Percentiles rank a stretch among this genome's conserved stretches.
Conservation (phyloP, 2,329 filamentous ascomycete genomes). For the Dothiorella sarmentorum region DNA sequence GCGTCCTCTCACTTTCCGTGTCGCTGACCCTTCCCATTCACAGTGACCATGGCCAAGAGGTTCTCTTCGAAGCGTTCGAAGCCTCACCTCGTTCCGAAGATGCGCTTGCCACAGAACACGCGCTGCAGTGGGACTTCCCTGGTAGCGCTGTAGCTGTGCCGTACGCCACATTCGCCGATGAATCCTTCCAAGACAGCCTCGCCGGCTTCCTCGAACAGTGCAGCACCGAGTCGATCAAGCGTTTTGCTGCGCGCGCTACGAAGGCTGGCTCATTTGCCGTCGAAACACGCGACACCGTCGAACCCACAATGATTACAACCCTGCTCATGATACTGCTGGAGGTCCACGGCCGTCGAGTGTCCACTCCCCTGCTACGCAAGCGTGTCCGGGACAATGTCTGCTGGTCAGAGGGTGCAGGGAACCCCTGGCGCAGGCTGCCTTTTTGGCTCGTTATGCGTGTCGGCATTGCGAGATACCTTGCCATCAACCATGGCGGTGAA, state of each 20-base stretch:
- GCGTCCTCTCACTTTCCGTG: slow-evolving; percentile 20
- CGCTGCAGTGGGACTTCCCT: slow-evolving; percentile 60
- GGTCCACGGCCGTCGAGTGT: slow-evolving; percentile 45
- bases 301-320: slow-evolving; percentile 57
- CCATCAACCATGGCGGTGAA: slow-evolving; percentile 37
- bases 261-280: slow-evolving; percentile 51
- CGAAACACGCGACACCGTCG: slow-evolving; percentile 57
- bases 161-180: slow-evolving; percentile 34
- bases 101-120: slow-evolving; percentile 50
- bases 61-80: slow-evolving; percentile 61
- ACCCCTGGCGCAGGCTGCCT: slow-evolving; percentile 61
- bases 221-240: slow-evolving; percentile 51
- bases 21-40: neutral
- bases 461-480: slow-evolving; percentile 52
- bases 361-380: slow-evolving; percentile 49
- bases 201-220: slow-evolving; percentile 56
- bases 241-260: slow-evolving; percentile 48
- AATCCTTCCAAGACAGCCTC: slow-evolving; percentile 48
- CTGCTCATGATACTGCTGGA: slow-evolving; percentile 60
- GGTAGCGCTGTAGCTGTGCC: slow-evolving; percentile 51
- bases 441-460: slow-evolving; percentile 63
- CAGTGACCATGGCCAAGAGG: neutral
- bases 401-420: slow-evolving; percentile 41
- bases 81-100: slow-evolving; percentile 52
- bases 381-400: slow-evolving; percentile 61